Conservation (phyloP, 176 grass and related monocot species). For the Phoenix dactylifera region DNA sequence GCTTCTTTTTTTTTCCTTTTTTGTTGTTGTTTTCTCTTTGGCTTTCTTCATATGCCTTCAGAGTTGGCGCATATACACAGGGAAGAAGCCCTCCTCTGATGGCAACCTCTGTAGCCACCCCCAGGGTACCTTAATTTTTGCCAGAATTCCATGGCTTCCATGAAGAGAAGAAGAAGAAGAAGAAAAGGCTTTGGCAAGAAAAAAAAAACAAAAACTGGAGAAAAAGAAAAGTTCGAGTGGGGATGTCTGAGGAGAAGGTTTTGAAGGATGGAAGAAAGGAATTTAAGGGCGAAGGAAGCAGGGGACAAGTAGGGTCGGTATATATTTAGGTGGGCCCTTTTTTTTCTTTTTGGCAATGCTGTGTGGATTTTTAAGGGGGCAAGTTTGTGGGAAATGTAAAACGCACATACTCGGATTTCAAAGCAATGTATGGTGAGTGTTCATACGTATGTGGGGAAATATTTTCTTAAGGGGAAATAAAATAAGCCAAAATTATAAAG, state of each 20-base stretch:
- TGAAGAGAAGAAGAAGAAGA: background rate
- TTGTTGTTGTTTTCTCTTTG: no score
- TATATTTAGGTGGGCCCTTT: background rate
- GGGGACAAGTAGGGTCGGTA: background rate
- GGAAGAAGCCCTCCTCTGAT: background rate
- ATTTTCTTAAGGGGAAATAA: background rate
- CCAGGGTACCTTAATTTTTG: background rate
- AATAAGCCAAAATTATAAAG: background rate
- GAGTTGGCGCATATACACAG: no score
- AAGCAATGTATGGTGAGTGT: slow-evolving; percentile 17
- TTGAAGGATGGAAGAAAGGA: background rate
- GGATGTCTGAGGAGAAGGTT: background rate
- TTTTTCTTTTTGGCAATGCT: background rate
- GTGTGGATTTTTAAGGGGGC: slow-evolving; percentile 13
- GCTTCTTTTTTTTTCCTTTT: background rate
- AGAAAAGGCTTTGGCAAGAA: background rate
- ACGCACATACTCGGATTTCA: slow-evolving; percentile 31
- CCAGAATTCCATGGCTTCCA: background rate
- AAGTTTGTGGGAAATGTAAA: slow-evolving; percentile 36
- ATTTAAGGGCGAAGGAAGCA: background rate
- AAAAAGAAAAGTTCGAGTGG: no score
- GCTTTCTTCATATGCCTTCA: background rate
- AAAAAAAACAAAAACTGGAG: no score
- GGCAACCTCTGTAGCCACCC: background rate
- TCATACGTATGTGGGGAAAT: slow-evolving; percentile 7